These are phyloP conservation scores for Heterobasidion irregulare DNA, from an alignment of 1,284 basidiomycete species.

Conservation along the genomic window DNA sequence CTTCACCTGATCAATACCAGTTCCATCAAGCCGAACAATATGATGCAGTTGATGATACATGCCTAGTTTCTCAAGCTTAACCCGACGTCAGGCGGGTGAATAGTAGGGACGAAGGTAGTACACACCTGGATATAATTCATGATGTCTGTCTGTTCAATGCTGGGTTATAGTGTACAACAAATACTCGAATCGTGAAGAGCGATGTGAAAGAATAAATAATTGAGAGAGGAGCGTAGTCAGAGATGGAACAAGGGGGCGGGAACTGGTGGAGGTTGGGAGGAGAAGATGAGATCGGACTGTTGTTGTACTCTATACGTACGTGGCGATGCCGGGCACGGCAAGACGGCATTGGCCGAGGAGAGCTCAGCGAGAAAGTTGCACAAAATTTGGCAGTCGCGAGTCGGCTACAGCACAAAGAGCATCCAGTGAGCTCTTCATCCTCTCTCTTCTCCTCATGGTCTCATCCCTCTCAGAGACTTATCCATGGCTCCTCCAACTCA, in stretches of 20 bases:
- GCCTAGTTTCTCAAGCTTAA: constrained; percentile 82
- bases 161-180: not conserved
- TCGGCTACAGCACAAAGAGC: not conserved
- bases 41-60: constrained; percentile 11
- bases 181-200: not conserved
- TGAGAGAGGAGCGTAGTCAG: not conserved
- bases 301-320: too few species aligned
- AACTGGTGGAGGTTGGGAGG: not conserved
- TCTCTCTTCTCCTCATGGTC: not conserved
- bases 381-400: not conserved
- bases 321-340: not conserved
- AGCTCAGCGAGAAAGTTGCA: not conserved
- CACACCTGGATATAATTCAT: constrained; percentile 69
- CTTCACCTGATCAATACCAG: constrained; percentile 47
- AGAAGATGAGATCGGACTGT: not conserved
- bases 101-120: not conserved
- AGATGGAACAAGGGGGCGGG: not conserved
- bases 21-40: too few species aligned
- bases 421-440: not conserved
- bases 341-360: not conserved
- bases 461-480: not conserved
- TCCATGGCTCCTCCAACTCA: constrained; percentile 20
- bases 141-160: not conserved
- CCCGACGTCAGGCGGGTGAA: constrained; percentile 11
- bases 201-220: not conserved